These are phyloP conservation scores for Kodamaea fukazawae DNA, from an alignment of 805 yeast genomes.

Conservation along the genomic window DNA sequence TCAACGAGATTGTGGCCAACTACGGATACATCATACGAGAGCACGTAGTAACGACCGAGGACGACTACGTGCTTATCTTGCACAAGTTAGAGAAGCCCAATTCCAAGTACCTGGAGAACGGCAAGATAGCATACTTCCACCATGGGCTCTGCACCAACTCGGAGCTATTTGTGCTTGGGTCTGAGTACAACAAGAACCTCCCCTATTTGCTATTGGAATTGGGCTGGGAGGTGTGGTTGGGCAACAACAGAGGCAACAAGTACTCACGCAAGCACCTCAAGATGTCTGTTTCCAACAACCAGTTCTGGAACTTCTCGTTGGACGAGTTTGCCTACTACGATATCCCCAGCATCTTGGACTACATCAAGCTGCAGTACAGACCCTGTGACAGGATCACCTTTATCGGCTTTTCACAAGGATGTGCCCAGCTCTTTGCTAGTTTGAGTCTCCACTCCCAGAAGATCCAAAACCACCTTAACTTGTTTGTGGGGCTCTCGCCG, in stretches of 20 bases:
- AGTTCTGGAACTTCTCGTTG: slow-evolving; percentile 31
- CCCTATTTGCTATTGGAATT: slow-evolving; percentile 13
- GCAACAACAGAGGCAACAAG: slow-evolving; percentile 20
- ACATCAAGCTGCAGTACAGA: slow-evolving; percentile 19
- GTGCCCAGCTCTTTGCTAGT: slow-evolving; percentile 32
- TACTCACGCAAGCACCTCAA: slow-evolving; percentile 31
- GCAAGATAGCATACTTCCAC: slow-evolving; percentile 28
- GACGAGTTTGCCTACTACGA: slow-evolving; percentile 33
- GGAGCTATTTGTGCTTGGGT: slow-evolving; percentile 26
- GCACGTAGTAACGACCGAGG: slow-evolving; percentile 29
- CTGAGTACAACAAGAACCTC: slow-evolving; percentile 20
- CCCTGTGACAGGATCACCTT: slow-evolving; percentile 20
- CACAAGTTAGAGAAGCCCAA: slow-evolving; percentile 22
- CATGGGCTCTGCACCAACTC: slow-evolving; percentile 32
- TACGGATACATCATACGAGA: slow-evolving; percentile 26
- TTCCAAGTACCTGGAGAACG: slow-evolving; percentile 1
- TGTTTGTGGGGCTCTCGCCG: slow-evolving; percentile 31
- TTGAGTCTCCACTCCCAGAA: slow-evolving; percentile 24
- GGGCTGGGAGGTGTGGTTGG: slow-evolving; percentile 19
- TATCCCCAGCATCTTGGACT: slow-evolving; percentile 26
- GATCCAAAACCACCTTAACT: slow-evolving; percentile 14
- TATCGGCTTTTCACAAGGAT: slow-evolving; percentile 32
- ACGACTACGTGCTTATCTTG: slow-evolving; percentile 26
- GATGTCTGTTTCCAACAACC: slow-evolving; percentile 20
- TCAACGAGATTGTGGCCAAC: slow-evolving; percentile 22